These are phyloP conservation scores for Nitzschia sp. DNA, from an alignment of 108 stramenopile species.

Conservation along the genomic window DNA sequence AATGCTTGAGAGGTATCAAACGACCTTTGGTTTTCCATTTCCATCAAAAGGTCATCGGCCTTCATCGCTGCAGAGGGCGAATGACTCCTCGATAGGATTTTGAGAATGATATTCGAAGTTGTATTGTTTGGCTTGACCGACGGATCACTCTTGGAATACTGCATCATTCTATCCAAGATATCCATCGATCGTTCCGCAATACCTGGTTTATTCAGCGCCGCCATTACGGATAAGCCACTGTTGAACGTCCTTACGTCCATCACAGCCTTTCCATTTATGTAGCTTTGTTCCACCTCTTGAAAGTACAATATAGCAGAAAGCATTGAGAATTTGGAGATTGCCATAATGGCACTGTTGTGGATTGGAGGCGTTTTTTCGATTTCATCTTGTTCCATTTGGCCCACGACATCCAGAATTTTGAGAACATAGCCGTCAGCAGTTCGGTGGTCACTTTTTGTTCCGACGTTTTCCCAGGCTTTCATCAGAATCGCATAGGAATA, in stretches of 20 bases:
- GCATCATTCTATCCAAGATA: slow-evolving; percentile 24
- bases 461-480: slow-evolving; percentile 33
- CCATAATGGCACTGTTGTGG: slow-evolving; percentile 30
- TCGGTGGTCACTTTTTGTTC: not conserved
- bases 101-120: slow-evolving; percentile 33
- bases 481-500: slow-evolving; percentile 18
- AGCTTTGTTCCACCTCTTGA: slow-evolving; percentile 27
- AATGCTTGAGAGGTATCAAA: slow-evolving; percentile 11
- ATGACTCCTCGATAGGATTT: slow-evolving; percentile 37
- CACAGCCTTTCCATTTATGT: slow-evolving; percentile 15
- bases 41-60: slow-evolving; percentile 25
- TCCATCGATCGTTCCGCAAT: slow-evolving; percentile 17
- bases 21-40: slow-evolving; percentile 15
- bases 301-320: slow-evolving; percentile 30
- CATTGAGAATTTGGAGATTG: slow-evolving; percentile 5
- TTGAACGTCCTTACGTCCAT: slow-evolving; percentile 37
- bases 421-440: slow-evolving; percentile 2
- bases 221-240: slow-evolving; percentile 29
- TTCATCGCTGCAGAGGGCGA: slow-evolving; percentile 14
- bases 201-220: slow-evolving; percentile 34
- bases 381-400: slow-evolving; percentile 21
- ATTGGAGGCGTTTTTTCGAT: slow-evolving; percentile 18
- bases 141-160: slow-evolving; percentile 26
- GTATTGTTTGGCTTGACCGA: slow-evolving; percentile 18
- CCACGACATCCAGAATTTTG: slow-evolving; percentile 22